phyloP scores from a whole-genome alignment of 768 basidiomycete species.

The Gymnopilus dilepis region DNA sequence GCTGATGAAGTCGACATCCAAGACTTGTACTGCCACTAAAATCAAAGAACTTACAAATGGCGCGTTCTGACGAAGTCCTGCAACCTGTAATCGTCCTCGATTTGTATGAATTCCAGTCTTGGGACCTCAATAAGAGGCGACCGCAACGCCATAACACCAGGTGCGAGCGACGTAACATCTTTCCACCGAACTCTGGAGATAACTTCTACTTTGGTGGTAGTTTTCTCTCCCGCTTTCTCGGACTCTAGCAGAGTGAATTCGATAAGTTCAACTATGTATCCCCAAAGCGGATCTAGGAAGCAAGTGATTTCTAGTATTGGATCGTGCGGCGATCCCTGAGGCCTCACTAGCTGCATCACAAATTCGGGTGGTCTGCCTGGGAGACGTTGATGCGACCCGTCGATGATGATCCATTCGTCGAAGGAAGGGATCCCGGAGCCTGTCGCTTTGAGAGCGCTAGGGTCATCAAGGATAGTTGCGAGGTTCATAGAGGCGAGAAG shows the following conservation, averaged over 20 bases:
- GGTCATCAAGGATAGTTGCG: too few relatives aligned
- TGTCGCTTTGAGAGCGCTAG: too few relatives aligned
- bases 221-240: too few relatives aligned
- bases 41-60: neutral
- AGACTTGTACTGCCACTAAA: too few relatives aligned
- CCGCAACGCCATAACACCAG: neutral
- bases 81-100: neutral
- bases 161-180: neutral
- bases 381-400: neutral
- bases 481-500: too few relatives aligned
- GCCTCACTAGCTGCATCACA: neutral
- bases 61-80: neutral
- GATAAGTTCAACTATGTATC: neutral
- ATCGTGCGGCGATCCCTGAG: neutral
- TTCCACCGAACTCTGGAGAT: neutral
- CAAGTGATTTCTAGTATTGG: neutral
- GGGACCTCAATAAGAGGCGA: neutral
- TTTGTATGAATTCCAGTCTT: neutral
- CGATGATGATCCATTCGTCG: neutral
- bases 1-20: neutral
- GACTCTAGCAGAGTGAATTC: too few relatives aligned
- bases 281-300: neutral
- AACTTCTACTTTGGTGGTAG: too few relatives aligned
- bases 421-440: neutral
- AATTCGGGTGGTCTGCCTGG: neutral